These are phyloP conservation scores for Extremus antarcticus DNA, from an alignment of 495 filamentous ascomycete species.

Conservation along the genomic window DNA sequence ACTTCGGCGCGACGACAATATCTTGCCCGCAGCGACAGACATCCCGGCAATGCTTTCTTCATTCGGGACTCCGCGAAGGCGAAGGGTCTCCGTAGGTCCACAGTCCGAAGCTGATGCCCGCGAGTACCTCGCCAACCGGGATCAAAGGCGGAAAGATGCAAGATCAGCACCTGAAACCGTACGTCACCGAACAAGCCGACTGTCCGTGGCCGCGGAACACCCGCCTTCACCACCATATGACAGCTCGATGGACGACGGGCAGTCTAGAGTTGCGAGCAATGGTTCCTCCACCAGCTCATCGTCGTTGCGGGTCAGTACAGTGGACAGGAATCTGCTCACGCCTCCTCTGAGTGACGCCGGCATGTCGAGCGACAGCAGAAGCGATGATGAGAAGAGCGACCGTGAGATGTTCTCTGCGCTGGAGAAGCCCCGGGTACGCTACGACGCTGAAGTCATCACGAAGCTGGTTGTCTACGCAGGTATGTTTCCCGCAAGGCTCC, in stretches of 20 bases:
- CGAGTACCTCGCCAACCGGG: slow-evolving; percentile 86
- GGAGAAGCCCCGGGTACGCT: slow-evolving; percentile 78
- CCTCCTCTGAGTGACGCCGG: slow-evolving; percentile 25
- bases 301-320: neutral
- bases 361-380: slow-evolving; percentile 36
- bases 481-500: slow-evolving; percentile 33
- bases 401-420: slow-evolving; percentile 76
- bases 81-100: slow-evolving; percentile 83
- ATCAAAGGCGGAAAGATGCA: slow-evolving; percentile 70
- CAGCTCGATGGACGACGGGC: neutral
- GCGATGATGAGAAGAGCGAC: slow-evolving; percentile 47
- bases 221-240: neutral
- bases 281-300: no score
- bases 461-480: slow-evolving; percentile 93
- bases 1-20: slow-evolving; percentile 68
- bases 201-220: neutral
- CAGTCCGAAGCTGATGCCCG: slow-evolving; percentile 95
- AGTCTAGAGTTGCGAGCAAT: no score
- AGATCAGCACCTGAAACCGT: slow-evolving; percentile 32
- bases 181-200: neutral
- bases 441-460: slow-evolving; percentile 95
- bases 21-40: slow-evolving; percentile 75
- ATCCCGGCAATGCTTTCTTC: slow-evolving; percentile 66
- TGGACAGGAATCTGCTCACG: slow-evolving; percentile 26
- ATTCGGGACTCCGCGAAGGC: slow-evolving; percentile 65